These are phyloP conservation scores for Zygosaccharomyces pseudobailii DNA, from an alignment of 1,139 yeast genomes.

Conservation along the genomic window DNA sequence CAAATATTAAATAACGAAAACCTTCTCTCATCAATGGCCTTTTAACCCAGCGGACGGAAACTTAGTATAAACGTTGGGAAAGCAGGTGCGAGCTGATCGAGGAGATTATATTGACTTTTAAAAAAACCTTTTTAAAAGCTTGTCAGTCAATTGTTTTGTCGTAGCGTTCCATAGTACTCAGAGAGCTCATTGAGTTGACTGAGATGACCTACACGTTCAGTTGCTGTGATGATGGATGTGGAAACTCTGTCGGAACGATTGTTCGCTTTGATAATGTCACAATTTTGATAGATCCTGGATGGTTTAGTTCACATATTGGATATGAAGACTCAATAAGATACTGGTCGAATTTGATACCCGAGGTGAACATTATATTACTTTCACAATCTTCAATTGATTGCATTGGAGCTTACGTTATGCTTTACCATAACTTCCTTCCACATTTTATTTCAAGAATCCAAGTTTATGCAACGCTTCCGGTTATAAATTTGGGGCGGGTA, in stretches of 20 bases:
- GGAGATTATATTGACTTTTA: not conserved
- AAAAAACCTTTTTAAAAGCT: too few relatives aligned
- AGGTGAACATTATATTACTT: conserved; percentile 62
- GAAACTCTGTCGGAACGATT: conserved; percentile 33
- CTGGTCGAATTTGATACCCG: conserved; percentile 45
- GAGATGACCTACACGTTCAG: conserved; percentile 31
- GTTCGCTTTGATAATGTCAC: conserved; percentile 42
- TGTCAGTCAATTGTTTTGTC: not conserved
- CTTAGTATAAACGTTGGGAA: too few relatives aligned
- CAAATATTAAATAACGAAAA: not conserved
- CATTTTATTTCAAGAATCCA: conserved; percentile 57
- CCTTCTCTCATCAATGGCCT: not conserved
- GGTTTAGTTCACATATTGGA: conserved; percentile 49
- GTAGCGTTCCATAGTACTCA: not conserved
- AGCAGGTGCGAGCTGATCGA: not conserved
- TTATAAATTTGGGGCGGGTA: conserved; percentile 78
- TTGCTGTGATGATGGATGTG: conserved; percentile 31
- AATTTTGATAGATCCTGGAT: conserved; percentile 66
- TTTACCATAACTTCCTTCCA: conserved; percentile 60
- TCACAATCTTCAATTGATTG: conserved; percentile 85
- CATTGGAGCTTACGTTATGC: conserved; percentile 71
- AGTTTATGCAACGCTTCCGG: conserved; percentile 83
- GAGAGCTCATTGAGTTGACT: not conserved
- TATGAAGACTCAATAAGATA: conserved; percentile 27
- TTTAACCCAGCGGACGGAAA: too few relatives aligned